These are phyloP conservation scores for Candida peoriensis DNA, from an alignment of 805 yeast species.

Conservation along the genomic window DNA sequence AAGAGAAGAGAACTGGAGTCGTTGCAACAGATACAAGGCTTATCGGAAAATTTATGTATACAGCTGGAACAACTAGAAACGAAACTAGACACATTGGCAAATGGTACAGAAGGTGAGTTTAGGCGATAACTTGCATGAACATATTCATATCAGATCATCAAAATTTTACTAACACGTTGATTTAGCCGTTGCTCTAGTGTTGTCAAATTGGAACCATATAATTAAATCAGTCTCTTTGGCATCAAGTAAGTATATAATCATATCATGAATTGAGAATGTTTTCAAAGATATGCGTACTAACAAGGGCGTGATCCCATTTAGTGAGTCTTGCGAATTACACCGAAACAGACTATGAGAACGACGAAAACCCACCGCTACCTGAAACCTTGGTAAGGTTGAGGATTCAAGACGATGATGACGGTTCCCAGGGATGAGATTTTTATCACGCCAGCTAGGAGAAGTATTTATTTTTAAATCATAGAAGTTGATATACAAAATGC, in stretches of 20 bases:
- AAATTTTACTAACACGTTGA: slow-evolving; percentile 9
- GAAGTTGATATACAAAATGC: too few relatives aligned
- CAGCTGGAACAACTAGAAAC: slow-evolving; percentile 45
- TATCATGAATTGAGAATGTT: background rate
- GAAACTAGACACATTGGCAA: slow-evolving; percentile 39
- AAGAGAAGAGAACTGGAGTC: slow-evolving; percentile 48
- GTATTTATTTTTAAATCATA: too few relatives aligned
- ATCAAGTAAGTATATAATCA: slow-evolving; percentile 21
- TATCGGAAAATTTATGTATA: slow-evolving; percentile 39
- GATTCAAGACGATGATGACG: slow-evolving; percentile 35
- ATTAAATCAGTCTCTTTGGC: slow-evolving; percentile 59
- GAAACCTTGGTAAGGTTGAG: slow-evolving; percentile 61
- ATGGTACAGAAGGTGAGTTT: slow-evolving; percentile 45
- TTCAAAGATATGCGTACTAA: slow-evolving; percentile 11
- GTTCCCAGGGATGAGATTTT: background rate
- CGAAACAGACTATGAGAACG: slow-evolving; percentile 25
- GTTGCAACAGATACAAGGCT: slow-evolving; percentile 41
- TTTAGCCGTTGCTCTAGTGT: slow-evolving; percentile 46
- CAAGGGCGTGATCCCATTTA: slow-evolving; percentile 2
- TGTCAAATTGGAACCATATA: slow-evolving; percentile 63
- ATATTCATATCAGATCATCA: background rate
- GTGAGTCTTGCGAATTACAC: slow-evolving; percentile 38
- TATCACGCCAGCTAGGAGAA: too few relatives aligned
- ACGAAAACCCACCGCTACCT: slow-evolving; percentile 45
- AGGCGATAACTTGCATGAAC: background rate